Evolutionary conservation across 768 basidiomycete genomes (phyloP), one percentile per base, ranked within the genome.

Genomic region (Boletus sp.): DNA sequence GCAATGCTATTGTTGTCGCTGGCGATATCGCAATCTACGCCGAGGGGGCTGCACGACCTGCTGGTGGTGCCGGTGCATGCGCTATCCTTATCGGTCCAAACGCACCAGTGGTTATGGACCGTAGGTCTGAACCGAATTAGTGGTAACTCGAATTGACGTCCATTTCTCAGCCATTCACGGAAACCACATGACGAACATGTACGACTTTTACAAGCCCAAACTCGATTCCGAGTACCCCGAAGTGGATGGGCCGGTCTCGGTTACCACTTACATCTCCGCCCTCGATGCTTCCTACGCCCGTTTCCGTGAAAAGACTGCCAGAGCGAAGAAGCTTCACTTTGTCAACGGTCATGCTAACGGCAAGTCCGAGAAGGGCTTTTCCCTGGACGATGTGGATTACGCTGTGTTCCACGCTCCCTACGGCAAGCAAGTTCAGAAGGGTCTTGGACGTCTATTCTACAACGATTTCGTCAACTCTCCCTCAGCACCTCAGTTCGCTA

Each of bases 201-300:
- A 96, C 75, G 97, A 99, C 76, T 98, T 98, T 75, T 99, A 97
- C 87, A 99, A 99, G 80, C 97, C 97, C 47, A 87, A 92, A 65
- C 86, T 98, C 20, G 86, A 89, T 54, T 95, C 93, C 20, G 93
- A 95, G 73, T 96, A 94, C 73, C 97, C 97, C 58, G 90, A 92
- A 66, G 96, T 99, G 48, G 96, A 99, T 69, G 97, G 97, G 3
- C 97, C 96, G 6, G 88, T 96, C 45, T 96, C 97, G 8, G 90
- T 97, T 57, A 90, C 92, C 52, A 93, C 92, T 42, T 99, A 99
- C 78, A 87, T 95, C 66, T 87, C 90, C 57, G 94, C 96, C 36
- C 83, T 99, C 57, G 97, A 99, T 72, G 82, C 84, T 52, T 86
- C 94, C 18, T 99, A 98, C 78, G 78, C 80, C 40, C 80, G 85